phyloP scores from a whole-genome alignment of 2,329 filamentous ascomycete genomes.

The Penicillium griseofulvum region DNA sequence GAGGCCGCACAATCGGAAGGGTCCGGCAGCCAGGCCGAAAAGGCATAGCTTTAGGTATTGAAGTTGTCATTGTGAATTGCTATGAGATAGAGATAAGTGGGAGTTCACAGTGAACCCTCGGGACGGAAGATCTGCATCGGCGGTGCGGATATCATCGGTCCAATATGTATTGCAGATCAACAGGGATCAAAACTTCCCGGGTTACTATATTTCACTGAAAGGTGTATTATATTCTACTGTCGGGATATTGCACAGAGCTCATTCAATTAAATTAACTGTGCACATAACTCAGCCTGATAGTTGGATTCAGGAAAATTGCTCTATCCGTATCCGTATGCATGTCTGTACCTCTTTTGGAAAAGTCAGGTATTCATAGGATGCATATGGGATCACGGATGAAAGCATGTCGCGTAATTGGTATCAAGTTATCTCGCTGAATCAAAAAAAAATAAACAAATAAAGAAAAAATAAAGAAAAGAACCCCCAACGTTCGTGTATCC shows the following conservation, averaged over 20 bases:
- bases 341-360: neutral
- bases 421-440: constrained; percentile 20
- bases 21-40: neutral
- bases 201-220: neutral
- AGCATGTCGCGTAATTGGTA: constrained; percentile 15
- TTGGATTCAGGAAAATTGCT: neutral
- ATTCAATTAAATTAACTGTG: neutral
- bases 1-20: neutral
- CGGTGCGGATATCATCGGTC: constrained; percentile 20
- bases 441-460: constrained; percentile 4
- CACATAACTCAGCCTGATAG: neutral
- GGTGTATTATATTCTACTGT: neutral
- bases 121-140: constrained; percentile 15
- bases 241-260: neutral
- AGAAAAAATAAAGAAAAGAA: neutral
- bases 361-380: constrained; percentile 5
- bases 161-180: neutral
- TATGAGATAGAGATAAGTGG: constrained; percentile 2
- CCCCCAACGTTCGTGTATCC: neutral
- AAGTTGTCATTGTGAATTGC: constrained; percentile 10
- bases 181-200: neutral
- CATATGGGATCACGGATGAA: constrained; percentile 14
- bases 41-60: constrained; percentile 8
- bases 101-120: constrained; percentile 6
- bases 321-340: constrained; percentile 5